Evolutionary conservation across 345 rosid genomes (phyloP), one percentile per base, ranked within the genome.

Genomic region (Populus simonii): DNA sequence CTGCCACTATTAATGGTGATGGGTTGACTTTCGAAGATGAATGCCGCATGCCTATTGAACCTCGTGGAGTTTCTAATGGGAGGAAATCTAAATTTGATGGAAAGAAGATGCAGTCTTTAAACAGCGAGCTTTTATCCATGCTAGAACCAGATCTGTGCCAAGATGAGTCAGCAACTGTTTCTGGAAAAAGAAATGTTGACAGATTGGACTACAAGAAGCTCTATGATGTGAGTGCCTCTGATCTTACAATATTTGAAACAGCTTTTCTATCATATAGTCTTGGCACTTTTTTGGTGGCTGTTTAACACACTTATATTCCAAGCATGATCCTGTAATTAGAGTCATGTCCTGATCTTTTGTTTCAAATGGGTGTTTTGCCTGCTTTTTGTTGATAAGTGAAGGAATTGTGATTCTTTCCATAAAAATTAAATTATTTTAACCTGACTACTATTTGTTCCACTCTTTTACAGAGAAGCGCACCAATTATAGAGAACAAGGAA

Each of bases 201-300:
- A 89, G 92, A 83, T 86, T 96, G 87, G 95, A 96, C 90, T 96
- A 96, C 94, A 96, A 89, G 86, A 92, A 79, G 84, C 84, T 96
- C 31, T 87, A 89, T 80, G 93, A 91, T 84, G 99, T 96, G 85
- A 90, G 99, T 86, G 62, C 43, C 71, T 53, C 41, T 68, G 70
- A n/a, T 68, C 77, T 57, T 79, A 61, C 47, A 41, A 7, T 70
- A n/a, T 57, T 23, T 71, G 35, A 18, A 31, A 33, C 66, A 10
- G 12, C 53, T 31, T 43, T 59, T 39, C 6, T 59, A 31, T 59
- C 53, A 59, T n/a, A 2, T 35, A 22, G 41, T 67, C 41, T 8
- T 67, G 16, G 47, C 7, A 1, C 29, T 59, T 10, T 59, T 59
- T 10, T 23, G 12, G 65, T 22, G 20, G 59, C 17, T 43, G 9